Base-by-base conservation (phyloP, 2,329 filamentous ascomycete genomes). In the Alternaria incomplexa region DNA sequence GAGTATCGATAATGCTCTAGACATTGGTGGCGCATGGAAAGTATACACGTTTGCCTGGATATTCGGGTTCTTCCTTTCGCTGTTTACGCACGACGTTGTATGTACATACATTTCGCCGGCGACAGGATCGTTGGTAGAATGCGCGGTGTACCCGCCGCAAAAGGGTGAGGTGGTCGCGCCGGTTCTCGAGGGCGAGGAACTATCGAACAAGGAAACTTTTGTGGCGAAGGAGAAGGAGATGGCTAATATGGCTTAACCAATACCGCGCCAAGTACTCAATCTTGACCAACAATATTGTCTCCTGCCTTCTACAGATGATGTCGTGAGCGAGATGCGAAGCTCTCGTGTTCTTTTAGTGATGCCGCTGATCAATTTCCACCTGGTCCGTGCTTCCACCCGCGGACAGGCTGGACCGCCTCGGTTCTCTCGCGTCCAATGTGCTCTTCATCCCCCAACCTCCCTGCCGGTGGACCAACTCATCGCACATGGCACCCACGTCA, bases 31-130 rank as follows among this genome's bases (percentile, higher is more conserved):
- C 51, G 77, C 77, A 23, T 81, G 79, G 78, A 81, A 80, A 71
- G 76, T 80, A 28, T 82, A 82, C 56, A 78, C 79, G 23, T 82
- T 83, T 60, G 79, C 79, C 3, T 83, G 80, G 78, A 68, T 81
- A 10, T 83, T 81, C 63, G 80, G 81, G 12, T 82, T 82, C 66
- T 73, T 67, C 56, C 64, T 79, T 25, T 75, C 78, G 7, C 60
- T 77, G 23, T 56, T 75, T 28, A 69, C 74, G n/a, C 80, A 82
- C 64, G 82, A 81, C 50, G 57, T 81, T 13, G 77, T 82, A 63
- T 80, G 76, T 66, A 78, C 69, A 4, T 82, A 81, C 48, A 68
- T 82, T 51, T 81, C 79, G n/a, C 73, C 75, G 23, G 69, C 75
- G 8, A 76, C 70, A 15, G 67, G 62, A 20, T 76, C 77, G 6